A percentile compares a stretch with the other conserved stretches of the same genome.
phyloP scores from a whole-genome alignment of 2,329 filamentous ascomycete species.

The Phoma sp. region DNA sequence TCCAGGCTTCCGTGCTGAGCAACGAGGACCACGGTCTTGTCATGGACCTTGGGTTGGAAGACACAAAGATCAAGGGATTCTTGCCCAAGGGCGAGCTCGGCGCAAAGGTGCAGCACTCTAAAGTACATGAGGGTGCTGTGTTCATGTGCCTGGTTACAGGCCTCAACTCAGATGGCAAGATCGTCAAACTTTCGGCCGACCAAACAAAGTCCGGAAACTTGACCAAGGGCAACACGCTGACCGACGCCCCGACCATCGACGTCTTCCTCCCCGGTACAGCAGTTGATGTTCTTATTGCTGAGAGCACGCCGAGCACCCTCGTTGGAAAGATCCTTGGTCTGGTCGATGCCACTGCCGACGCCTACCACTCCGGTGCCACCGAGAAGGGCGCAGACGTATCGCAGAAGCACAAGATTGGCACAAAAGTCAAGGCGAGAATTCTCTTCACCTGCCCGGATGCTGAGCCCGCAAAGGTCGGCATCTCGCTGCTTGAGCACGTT shows the following conservation, averaged over 20 bases:
- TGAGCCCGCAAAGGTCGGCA: conserved; percentile 81
- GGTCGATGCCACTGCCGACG: conserved; percentile 86
- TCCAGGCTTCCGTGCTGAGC: conserved; percentile 88
- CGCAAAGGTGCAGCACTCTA: conserved; percentile 65
- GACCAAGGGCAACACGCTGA: conserved; percentile 69
- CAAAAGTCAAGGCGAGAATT: conserved; percentile 83
- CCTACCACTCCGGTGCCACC: conserved; percentile 83
- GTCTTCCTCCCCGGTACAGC: conserved; percentile 91
- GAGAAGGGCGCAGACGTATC: conserved; percentile 72
- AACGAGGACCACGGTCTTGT: conserved; percentile 95
- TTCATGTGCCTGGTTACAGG: conserved; percentile 82
- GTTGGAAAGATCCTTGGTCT: conserved; percentile 90
- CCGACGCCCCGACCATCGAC: conserved; percentile 83
- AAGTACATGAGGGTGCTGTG: conserved; percentile 81
- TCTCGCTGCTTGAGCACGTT: conserved; percentile 88
- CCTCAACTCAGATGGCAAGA: conserved; percentile 77
- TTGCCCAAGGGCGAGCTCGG: conserved; percentile 84
- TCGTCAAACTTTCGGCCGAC: conserved; percentile 83
- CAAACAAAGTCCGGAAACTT: conserved; percentile 71
- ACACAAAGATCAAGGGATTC: conserved; percentile 76
- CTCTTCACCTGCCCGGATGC: conserved; percentile 84
- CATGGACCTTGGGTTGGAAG: conserved; percentile 85
- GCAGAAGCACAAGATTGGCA: conserved; percentile 80
- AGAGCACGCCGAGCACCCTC: conserved; percentile 76
- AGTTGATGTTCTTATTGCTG: conserved; percentile 81